Conservation (phyloP, 2,329 filamentous ascomycete species). For the Bimuria novae-zelandiae region DNA sequence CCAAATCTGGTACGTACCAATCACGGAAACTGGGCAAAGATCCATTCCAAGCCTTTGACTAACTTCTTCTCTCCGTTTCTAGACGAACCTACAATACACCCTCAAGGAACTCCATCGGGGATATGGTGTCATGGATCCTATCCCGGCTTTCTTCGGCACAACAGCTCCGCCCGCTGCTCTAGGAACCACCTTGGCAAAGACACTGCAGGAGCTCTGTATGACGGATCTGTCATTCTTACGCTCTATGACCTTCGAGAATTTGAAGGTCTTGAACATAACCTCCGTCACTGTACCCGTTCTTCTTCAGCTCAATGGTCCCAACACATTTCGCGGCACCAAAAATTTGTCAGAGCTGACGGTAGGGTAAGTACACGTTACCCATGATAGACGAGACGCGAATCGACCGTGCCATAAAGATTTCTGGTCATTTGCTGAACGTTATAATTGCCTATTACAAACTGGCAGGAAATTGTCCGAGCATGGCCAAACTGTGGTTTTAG, state of each 20-base stretch:
- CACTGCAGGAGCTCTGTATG: conserved; percentile 17
- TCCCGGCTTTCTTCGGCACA: conserved; percentile 26
- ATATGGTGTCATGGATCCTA: conserved; percentile 23
- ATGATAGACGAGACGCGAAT: no score
- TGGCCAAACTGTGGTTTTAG: no score
- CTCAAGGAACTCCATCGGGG: conserved; percentile 25
- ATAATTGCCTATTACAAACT: no score
- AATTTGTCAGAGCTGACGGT: conserved; percentile 19
- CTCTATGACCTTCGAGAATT: conserved; percentile 17
- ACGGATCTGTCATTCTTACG: conserved; percentile 23
- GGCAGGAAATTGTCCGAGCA: no score
- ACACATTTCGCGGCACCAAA: conserved; percentile 23
- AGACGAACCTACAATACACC: conserved; percentile 21
- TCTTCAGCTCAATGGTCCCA: conserved; percentile 26
- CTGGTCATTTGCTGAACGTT: no score
- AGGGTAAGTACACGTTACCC: conserved; percentile 6
- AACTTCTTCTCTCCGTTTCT: not conserved
- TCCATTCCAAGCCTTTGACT: not conserved
- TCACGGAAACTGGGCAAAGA: not conserved
- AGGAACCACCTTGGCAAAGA: conserved; percentile 10
- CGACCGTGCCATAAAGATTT: no score
- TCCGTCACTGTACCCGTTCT: conserved; percentile 22
- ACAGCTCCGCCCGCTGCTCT: conserved; percentile 13
- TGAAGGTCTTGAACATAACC: conserved; percentile 20
- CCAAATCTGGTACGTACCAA: conserved; percentile 18